These are phyloP conservation scores for Phytopythium mirpurense DNA, from an alignment of 352 stramenopile genomes.

Conservation along the genomic window DNA sequence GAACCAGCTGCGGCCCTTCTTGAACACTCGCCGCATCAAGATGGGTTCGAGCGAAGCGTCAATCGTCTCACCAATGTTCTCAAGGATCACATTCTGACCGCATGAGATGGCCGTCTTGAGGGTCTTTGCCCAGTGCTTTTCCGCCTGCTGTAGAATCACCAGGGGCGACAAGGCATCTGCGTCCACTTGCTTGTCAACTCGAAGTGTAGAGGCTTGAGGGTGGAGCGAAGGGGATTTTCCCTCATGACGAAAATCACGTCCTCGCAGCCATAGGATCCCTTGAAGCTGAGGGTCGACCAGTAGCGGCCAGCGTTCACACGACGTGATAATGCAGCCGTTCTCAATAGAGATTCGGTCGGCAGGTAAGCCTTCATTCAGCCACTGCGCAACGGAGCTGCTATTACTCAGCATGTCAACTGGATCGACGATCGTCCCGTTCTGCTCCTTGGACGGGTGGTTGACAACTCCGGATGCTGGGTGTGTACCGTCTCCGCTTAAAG, in stretches of 20 bases:
- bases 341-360: constrained; percentile 90
- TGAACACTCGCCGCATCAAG: constrained; percentile 84
- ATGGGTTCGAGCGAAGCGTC: constrained; percentile 86
- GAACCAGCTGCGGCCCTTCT: constrained; percentile 87
- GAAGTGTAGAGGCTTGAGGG: neutral
- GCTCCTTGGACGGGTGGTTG: neutral
- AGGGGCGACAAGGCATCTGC: constrained; percentile 19
- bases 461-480: neutral
- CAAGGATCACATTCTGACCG: constrained; percentile 85
- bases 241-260: constrained; percentile 30
- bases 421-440: constrained; percentile 41
- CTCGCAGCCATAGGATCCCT: constrained; percentile 83
- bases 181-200: constrained; percentile 4
- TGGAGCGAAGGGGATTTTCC: constrained; percentile 10
- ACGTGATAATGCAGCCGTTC: constrained; percentile 90
- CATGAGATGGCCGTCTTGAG: constrained; percentile 69
- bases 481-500: neutral
- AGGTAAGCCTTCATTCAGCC: constrained; percentile 90
- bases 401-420: constrained; percentile 85
- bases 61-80: constrained; percentile 87
- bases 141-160: constrained; percentile 64
- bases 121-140: constrained; percentile 74
- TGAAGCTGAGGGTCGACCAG: constrained; percentile 90
- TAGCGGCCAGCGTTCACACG: constrained; percentile 83
- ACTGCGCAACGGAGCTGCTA: constrained; percentile 80